Conservation (phyloP, 2,329 filamentous ascomycete species). For the Aspergillus ibericus region DNA sequence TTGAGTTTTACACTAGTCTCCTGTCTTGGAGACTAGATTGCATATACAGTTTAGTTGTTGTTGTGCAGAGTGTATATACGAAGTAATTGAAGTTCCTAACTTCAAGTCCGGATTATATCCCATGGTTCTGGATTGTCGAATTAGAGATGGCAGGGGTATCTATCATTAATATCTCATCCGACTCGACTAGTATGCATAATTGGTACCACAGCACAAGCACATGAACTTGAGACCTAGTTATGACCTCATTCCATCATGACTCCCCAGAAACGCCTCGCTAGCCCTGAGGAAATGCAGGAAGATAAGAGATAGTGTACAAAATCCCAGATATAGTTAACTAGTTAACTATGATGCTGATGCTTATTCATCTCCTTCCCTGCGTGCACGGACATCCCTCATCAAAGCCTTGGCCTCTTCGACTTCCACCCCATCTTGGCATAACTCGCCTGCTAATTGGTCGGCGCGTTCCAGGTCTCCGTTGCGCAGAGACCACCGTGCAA, state of each 20-base stretch:
- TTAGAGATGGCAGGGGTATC: too few species aligned
- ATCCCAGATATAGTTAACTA: neutral
- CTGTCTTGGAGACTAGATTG: neutral
- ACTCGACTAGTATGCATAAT: too few species aligned
- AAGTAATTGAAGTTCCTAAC: too few species aligned
- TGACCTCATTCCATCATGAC: neutral
- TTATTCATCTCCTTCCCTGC: constrained; percentile 56
- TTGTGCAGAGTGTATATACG: neutral
- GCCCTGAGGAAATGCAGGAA: neutral
- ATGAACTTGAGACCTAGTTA: neutral
- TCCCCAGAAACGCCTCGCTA: constrained; percentile 14
- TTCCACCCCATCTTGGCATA: constrained; percentile 94
- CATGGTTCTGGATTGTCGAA: too few species aligned
- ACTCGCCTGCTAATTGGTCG: constrained; percentile 78
- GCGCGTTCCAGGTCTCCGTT: constrained; percentile 73
- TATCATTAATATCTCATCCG: too few species aligned
- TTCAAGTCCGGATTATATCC: too few species aligned
- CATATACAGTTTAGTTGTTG: neutral
- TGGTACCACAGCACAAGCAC: too few species aligned
- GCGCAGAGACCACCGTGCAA: constrained; percentile 78
- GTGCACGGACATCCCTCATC: constrained; percentile 78
- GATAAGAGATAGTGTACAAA: neutral
- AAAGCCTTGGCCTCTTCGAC: constrained; percentile 96
- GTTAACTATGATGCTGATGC: neutral
- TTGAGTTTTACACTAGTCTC: neutral